Base-by-base conservation (phyloP, 2,329 filamentous ascomycete species). In the Microdochium trichocladiopsis region DNA sequence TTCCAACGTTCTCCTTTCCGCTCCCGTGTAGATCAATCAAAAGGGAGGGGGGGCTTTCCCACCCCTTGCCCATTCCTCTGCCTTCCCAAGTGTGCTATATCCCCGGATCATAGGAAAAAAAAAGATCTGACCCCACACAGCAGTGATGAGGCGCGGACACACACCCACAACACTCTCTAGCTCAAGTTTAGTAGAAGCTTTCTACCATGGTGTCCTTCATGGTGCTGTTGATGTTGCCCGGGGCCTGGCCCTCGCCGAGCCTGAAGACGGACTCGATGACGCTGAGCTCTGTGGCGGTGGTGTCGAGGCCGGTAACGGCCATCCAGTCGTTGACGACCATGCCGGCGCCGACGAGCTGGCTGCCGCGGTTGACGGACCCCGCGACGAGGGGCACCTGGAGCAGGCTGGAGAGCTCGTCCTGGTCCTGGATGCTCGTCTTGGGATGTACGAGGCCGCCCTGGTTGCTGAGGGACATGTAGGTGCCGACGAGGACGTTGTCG, bases 201-300 rank as follows among this genome's bases (percentile, higher is more conserved):
- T 99, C 94, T 56, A 99, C 94, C 83, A 99, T 95, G 59, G 91
- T 94, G 70, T 97, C 93, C 82, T 96, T 97, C 77, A 96, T 86
- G 61, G 76, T 85, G 50, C 85, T 88, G 69, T 89, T 89, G 74
- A 93, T 90, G 63, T 82, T 85, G 64, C 83, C 83, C 50, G 90
- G 86, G 6, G 83, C 90, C 60, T 84, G 80, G 51, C 90, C 91
- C 77, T 97, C 93, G 57, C 92, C 92, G 48, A 99, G 78, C 63
- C 91, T 84, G 79, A 99, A 99, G 58, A 99, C 92, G 63, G 86
- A 92, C 80, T 99, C 94, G 53, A 99, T 83, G 54, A 99, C 94
- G 66, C 90, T 95, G 63, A 99, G 77, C 76, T 99, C 94, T 1
- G 94, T 97, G n/a, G 93, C 92, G 21, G 92, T 96, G 47, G 93